phyloP scores from a whole-genome alignment of 305 asterid species.

The Fraxinus platypoda region DNA sequence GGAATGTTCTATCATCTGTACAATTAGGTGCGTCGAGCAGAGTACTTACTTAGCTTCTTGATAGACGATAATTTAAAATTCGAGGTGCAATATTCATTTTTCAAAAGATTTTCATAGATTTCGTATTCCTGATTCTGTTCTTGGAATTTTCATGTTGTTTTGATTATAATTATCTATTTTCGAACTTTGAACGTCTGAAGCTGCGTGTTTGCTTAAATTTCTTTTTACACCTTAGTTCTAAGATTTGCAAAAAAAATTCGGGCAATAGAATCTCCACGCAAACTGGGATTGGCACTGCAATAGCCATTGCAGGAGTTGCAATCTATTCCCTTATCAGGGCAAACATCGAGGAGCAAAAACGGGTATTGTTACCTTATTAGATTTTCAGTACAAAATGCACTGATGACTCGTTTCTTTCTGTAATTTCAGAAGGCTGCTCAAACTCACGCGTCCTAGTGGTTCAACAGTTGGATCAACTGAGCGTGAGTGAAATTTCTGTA shows the following conservation, averaged over 20 bases:
- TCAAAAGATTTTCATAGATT: neutral
- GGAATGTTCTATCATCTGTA: constrained; percentile 72
- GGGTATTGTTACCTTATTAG: constrained; percentile 28
- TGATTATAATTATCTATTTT: constrained; percentile 17
- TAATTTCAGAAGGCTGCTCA: constrained; percentile 43
- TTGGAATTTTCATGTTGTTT: neutral
- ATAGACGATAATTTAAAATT: neutral
- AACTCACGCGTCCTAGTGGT: constrained; percentile 27
- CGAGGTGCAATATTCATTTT: neutral
- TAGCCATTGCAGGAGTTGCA: constrained; percentile 64
- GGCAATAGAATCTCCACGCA: constrained; percentile 65
- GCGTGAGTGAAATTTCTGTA: constrained; percentile 13
- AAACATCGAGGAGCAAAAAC: constrained; percentile 52
- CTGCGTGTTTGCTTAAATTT: neutral
- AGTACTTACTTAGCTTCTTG: neutral
- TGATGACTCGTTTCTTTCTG: constrained; percentile 3
- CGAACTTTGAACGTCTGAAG: too few species aligned
- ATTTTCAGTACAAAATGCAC: neutral
- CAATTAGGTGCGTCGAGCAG: constrained; percentile 39
- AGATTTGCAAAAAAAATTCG: constrained; percentile 8
- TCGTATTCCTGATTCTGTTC: neutral
- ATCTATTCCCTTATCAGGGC: constrained; percentile 62
- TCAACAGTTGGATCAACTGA: neutral
- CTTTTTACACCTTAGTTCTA: neutral
- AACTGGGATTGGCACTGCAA: constrained; percentile 66